Conservation (phyloP, 352 stramenopile species). For the Phytophthora brassicae region DNA sequence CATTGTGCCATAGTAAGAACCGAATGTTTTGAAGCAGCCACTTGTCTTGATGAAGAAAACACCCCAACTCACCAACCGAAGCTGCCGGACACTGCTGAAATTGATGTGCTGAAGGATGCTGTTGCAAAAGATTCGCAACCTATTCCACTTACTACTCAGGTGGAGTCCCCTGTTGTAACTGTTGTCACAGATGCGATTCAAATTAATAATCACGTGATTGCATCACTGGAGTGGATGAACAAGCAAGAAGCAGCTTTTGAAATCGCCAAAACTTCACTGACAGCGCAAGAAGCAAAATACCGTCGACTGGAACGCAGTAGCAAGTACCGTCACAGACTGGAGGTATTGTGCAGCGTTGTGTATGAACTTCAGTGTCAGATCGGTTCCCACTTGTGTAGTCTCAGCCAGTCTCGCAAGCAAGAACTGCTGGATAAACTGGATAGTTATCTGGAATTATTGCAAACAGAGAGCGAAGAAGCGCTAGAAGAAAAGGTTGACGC, state of each 20-base stretch:
- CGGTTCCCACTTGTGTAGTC: conserved; percentile 18
- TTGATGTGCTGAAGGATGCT: neutral
- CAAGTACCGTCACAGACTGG: conserved; percentile 24
- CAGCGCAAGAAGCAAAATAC: conserved; percentile 33
- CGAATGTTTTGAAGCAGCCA: neutral
- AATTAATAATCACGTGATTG: conserved; percentile 40
- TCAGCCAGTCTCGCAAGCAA: conserved; percentile 24
- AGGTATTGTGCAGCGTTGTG: conserved; percentile 27
- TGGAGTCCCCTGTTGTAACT: neutral
- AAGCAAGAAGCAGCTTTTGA: conserved; percentile 25
- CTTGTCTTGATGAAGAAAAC: neutral
- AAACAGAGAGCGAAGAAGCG: conserved; percentile 11
- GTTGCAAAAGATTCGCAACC: neutral
- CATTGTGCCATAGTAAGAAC: neutral
- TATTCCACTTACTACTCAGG: neutral
- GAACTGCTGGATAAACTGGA: conserved; percentile 39
- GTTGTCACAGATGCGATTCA: conserved; percentile 25
- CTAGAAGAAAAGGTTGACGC: conserved; percentile 21
- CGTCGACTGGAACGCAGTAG: conserved; percentile 21
- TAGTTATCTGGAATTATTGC: conserved; percentile 19
- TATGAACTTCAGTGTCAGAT: conserved; percentile 43
- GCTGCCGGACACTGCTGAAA: neutral
- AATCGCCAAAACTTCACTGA: conserved; percentile 18
- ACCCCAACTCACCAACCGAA: neutral
- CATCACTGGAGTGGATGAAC: conserved; percentile 32